Percentiles rank a stretch among this genome's conserved stretches.
Conservation (phyloP, 2,329 filamentous ascomycete genomes). For the Sporothrix pseudoabietina region DNA sequence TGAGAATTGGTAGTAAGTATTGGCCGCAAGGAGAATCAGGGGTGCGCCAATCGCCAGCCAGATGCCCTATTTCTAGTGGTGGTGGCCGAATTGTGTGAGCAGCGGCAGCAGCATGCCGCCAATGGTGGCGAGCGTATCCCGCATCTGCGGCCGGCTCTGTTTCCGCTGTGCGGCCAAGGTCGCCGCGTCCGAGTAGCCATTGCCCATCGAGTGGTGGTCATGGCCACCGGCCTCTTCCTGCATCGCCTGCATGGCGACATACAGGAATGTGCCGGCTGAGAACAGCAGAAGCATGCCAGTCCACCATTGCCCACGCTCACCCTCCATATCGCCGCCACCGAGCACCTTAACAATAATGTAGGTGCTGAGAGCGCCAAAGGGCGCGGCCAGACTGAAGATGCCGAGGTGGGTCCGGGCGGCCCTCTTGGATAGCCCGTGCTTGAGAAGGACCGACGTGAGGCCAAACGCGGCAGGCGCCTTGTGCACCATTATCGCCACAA, state of each 20-base stretch:
- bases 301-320: slow-evolving; percentile 74
- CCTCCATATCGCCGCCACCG: slow-evolving; percentile 58
- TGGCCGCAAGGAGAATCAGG: neutral
- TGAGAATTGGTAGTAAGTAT: neutral
- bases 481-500: slow-evolving; percentile 95
- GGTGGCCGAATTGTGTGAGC: slow-evolving; percentile 76
- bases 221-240: slow-evolving; percentile 67
- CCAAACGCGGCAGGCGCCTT: slow-evolving; percentile 97
- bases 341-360: slow-evolving; percentile 77
- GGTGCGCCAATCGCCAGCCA: neutral
- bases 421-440: slow-evolving; percentile 87
- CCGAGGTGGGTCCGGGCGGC: slow-evolving; percentile 81
- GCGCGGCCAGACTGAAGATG: slow-evolving; percentile 89
- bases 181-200: slow-evolving; percentile 58
- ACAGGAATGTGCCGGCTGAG: slow-evolving; percentile 94
- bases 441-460: slow-evolving; percentile 83
- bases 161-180: slow-evolving; percentile 50
- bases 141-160: slow-evolving; percentile 60
- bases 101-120: slow-evolving; percentile 77
- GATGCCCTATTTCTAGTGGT: slow-evolving; percentile 51
- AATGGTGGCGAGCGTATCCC: slow-evolving; percentile 70
- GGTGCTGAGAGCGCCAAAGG: slow-evolving; percentile 79
- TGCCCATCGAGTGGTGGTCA: slow-evolving; percentile 51
- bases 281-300: slow-evolving; percentile 94
- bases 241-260: slow-evolving; percentile 99